Percentiles rank a stretch among this genome's conserved stretches.
phyloP scores from a whole-genome alignment of 306 rosid species.

The Vigna unguiculata region DNA sequence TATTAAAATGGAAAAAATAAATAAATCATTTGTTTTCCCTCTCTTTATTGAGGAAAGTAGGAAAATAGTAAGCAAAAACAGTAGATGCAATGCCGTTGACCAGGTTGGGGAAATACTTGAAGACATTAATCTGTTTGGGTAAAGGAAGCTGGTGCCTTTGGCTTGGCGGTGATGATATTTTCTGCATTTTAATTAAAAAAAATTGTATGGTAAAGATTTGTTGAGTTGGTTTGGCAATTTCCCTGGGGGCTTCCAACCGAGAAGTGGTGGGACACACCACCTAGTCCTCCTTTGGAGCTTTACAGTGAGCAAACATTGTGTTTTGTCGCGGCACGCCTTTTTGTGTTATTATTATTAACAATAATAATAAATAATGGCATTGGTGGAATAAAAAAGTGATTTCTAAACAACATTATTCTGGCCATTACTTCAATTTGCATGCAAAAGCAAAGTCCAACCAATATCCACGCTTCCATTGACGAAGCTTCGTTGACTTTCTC shows the following conservation, averaged over 20 bases:
- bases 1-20: too few species aligned
- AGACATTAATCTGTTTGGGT: too few species aligned
- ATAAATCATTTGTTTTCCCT: too few species aligned
- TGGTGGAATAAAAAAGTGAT: neutral
- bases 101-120: too few species aligned
- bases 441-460: slow-evolving; percentile 49
- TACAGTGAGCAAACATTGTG: slow-evolving; percentile 41
- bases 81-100: too few species aligned
- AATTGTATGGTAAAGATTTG: neutral
- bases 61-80: too few species aligned
- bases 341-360: neutral
- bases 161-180: slow-evolving; percentile 15
- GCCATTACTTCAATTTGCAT: slow-evolving; percentile 11
- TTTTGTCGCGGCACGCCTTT: slow-evolving; percentile 41
- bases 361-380: neutral
- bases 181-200: too few species aligned
- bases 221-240: slow-evolving; percentile 2
- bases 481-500: slow-evolving; percentile 64
- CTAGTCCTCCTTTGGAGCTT: neutral
- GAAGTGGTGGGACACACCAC: slow-evolving; percentile 54
- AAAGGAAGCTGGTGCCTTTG: neutral
- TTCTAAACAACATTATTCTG: neutral
- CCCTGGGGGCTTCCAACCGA: neutral
- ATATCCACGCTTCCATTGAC: slow-evolving; percentile 56
- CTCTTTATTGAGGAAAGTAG: too few species aligned